Conservation (phyloP, 164 flowering plant genomes). For the Vitis labrusca region DNA sequence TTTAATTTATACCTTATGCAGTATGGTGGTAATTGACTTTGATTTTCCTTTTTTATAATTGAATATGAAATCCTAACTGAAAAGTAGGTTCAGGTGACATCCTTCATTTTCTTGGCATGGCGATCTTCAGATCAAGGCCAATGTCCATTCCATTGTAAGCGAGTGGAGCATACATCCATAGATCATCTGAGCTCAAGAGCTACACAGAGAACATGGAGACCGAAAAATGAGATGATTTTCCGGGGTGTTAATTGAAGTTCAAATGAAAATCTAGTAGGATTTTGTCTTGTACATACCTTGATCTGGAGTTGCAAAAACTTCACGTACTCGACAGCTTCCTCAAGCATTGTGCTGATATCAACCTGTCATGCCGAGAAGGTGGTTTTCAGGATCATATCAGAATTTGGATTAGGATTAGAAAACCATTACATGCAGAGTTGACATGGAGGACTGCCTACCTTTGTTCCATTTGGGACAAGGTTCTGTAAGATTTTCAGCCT, state of each 20-base stretch:
- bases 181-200: conserved; percentile 90
- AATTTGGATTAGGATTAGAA: not conserved
- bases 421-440: not conserved
- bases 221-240: conserved; percentile 3
- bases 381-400: no score
- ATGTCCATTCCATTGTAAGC: conserved; percentile 93
- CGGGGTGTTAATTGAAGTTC: not conserved
- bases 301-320: conserved; percentile 93
- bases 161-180: conserved; percentile 97
- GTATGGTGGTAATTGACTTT: not conserved
- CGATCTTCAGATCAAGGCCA: conserved; percentile 56
- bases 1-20: not conserved
- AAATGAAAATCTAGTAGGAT: not conserved
- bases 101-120: conserved; percentile 18
- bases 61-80: no score
- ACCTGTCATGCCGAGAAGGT: conserved; percentile 42
- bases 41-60: no score
- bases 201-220: conserved; percentile 13
- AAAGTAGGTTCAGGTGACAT: not conserved
- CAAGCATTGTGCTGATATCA: conserved; percentile 98
- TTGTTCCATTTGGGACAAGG: conserved; percentile 80
- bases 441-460: conserved; percentile 32
- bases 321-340: conserved; percentile 96
- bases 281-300: conserved; percentile 45
- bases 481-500: conserved; percentile 65